Conservation (phyloP, 2,329 filamentous ascomycete species). For the Talaromyces sp. region DNA sequence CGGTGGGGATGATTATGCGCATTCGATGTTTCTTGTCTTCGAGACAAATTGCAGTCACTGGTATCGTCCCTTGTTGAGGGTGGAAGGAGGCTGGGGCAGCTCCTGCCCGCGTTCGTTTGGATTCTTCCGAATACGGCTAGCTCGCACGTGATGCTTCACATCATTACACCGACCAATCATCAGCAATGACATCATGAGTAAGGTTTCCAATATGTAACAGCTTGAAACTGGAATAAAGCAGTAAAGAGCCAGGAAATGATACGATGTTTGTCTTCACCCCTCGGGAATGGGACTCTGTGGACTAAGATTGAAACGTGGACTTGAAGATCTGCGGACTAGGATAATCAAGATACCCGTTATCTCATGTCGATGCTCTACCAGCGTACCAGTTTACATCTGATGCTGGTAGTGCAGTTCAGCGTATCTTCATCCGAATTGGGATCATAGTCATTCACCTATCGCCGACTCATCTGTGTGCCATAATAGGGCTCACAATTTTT, state of each 20-base stretch:
- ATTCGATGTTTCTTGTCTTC: neutral
- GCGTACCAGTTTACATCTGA: too few species aligned
- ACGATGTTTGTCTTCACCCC: too few species aligned
- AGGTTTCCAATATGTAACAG: neutral
- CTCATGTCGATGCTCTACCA: too few species aligned
- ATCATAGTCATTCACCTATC: too few species aligned
- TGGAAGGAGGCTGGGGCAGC: constrained; percentile 16
- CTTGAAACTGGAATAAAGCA: neutral
- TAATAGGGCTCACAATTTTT: too few species aligned
- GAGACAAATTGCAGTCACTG: neutral
- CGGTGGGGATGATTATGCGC: neutral
- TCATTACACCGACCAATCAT: neutral
- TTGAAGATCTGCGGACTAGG: too few species aligned
- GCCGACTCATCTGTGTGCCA: too few species aligned
- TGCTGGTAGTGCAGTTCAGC: too few species aligned
- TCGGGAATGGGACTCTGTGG: too few species aligned
- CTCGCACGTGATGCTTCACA: neutral
- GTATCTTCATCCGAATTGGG: too few species aligned
- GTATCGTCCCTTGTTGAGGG: constrained; percentile 4
- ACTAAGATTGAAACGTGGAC: too few species aligned
- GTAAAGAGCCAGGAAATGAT: neutral
- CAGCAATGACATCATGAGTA: neutral
- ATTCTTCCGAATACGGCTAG: constrained; percentile 19
- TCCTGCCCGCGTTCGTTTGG: constrained; percentile 17
- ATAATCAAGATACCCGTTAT: too few species aligned